Base-by-base conservation (phyloP, 176 grass and related monocot genomes). In the Musa beccarii region DNA sequence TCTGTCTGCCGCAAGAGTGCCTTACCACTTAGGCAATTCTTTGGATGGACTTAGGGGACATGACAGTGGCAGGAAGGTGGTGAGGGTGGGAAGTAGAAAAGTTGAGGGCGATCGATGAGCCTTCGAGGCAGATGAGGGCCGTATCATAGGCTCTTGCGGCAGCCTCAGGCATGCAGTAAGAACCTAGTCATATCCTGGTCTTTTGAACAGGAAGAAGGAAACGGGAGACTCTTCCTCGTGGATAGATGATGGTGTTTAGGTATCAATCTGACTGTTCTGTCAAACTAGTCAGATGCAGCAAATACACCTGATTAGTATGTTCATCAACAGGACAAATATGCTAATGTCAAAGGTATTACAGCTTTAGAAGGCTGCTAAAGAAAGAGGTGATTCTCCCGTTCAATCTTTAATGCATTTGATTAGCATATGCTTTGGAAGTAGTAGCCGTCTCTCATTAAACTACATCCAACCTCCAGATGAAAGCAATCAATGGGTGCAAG, bases 21-120 rank as follows among this genome's bases (percentile, higher is more conserved):
- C 22, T 22, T 0, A 22, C 22, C 22, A 22, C 22, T 22, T 22
- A 22, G 22, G 91, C 91, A 22, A 88, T 76, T 68, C 81, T 83
- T 74, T 95, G 88, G 81, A 95, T 95, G 57, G 85, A 80, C 82
- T 95, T 95, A 26, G 91, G 91, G 49, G 91, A 90, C 87, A 93
- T 90, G 61, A 71, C 78, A 15, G 74, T 80, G 55, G 87, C 10
- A 57, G 51, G 0, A 81, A 81, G 22, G 88, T 73, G 65, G 76
- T 69, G 81, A 65, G 84, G 9, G 71, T 6, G 85, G 59, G 24
- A 79, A 14, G 78, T 43, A 11, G 85, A 87, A 73, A 96, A 92
- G 83, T 96, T 96, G 78, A 96, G 89, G 57, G 82, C 79, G 8
- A 81, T 59, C 1, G 87, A 78, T 1, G 81, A 76, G 63, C 92